These are phyloP conservation scores for Cystobasidium tubakii DNA, from an alignment of 768 basidiomycete species.

Conservation along the genomic window DNA sequence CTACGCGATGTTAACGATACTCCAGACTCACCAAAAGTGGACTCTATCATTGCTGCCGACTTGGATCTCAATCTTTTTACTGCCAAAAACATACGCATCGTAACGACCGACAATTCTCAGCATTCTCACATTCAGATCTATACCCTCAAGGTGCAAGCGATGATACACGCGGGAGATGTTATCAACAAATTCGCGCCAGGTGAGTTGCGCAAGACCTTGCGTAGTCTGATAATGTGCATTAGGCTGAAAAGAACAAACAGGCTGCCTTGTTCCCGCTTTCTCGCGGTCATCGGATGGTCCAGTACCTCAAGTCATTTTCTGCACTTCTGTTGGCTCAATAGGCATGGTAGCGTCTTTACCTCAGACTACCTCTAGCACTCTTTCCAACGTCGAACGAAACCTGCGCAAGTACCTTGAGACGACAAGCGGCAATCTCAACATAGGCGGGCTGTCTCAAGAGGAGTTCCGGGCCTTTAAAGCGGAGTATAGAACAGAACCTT, in stretches of 20 bases:
- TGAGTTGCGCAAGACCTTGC: too few species aligned
- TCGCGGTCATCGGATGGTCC: slow-evolving; percentile 51
- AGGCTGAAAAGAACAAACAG: slow-evolving; percentile 49
- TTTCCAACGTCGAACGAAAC: slow-evolving; percentile 71
- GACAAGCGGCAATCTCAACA: slow-evolving; percentile 48
- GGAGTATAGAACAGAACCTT: slow-evolving; percentile 56
- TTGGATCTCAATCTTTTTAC: slow-evolving; percentile 53
- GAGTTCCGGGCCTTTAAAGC: slow-evolving; percentile 57
- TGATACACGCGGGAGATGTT: slow-evolving; percentile 68
- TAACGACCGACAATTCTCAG: not conserved
- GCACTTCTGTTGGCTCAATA: slow-evolving; percentile 72
- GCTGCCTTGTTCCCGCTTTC: slow-evolving; percentile 56
- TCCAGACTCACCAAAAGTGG: slow-evolving; percentile 40
- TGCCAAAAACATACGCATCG: slow-evolving; percentile 15
- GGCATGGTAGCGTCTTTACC: slow-evolving; percentile 64
- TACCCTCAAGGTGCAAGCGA: slow-evolving; percentile 62
- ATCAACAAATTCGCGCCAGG: slow-evolving; percentile 61
- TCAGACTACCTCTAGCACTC: slow-evolving; percentile 55
- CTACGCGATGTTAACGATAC: slow-evolving; percentile 51
- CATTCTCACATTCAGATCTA: slow-evolving; percentile 52
- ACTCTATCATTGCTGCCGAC: slow-evolving; percentile 66
- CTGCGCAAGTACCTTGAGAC: slow-evolving; percentile 52
- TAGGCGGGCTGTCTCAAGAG: slow-evolving; percentile 60
- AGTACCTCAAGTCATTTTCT: slow-evolving; percentile 62
- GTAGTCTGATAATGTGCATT: not conserved